A percentile compares a stretch with the other conserved stretches of the same genome.
Conservation (phyloP, 495 filamentous ascomycete genomes). For the Hyphodiscus hymeniophilus region DNA sequence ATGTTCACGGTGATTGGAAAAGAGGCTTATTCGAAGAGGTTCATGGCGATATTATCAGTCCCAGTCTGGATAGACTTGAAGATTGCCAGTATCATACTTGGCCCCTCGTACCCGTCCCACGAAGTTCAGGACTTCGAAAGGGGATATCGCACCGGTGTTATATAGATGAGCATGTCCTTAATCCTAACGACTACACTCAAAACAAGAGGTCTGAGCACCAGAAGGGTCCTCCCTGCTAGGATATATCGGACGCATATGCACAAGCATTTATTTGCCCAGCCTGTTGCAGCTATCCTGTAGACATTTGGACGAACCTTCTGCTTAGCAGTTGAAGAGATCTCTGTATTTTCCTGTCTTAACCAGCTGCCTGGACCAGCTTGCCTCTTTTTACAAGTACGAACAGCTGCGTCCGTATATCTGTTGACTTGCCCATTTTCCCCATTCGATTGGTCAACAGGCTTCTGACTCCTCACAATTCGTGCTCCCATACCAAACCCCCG, state of each 20-base stretch:
- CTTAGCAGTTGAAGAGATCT: neutral
- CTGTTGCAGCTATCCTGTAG: neutral
- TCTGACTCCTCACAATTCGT: neutral
- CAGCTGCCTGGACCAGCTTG: no score
- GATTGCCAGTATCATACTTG: neutral
- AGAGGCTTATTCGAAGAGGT: no score
- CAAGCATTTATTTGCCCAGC: conserved; percentile 4
- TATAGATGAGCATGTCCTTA: conserved; percentile 13
- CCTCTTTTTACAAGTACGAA: neutral
- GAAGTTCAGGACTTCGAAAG: neutral
- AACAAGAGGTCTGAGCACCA: conserved; percentile 13
- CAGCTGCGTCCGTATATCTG: no score
- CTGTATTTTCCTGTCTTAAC: no score
- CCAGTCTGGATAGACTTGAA: no score
- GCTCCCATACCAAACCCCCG: conserved; percentile 5
- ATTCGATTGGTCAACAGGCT: conserved; percentile 3
- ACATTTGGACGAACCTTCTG: no score
- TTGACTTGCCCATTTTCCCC: neutral
- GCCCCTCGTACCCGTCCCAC: conserved; percentile 3
- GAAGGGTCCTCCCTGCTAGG: neutral
- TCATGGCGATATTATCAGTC: no score
- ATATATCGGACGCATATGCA: conserved; percentile 15
- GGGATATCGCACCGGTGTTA: conserved; percentile 7
- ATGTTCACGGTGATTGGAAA: no score
- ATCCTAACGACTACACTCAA: conserved; percentile 14